Evolutionary conservation across 2,329 filamentous ascomycete species (phyloP).

Genomic region (Ophidiomyces ophidiicola): DNA sequence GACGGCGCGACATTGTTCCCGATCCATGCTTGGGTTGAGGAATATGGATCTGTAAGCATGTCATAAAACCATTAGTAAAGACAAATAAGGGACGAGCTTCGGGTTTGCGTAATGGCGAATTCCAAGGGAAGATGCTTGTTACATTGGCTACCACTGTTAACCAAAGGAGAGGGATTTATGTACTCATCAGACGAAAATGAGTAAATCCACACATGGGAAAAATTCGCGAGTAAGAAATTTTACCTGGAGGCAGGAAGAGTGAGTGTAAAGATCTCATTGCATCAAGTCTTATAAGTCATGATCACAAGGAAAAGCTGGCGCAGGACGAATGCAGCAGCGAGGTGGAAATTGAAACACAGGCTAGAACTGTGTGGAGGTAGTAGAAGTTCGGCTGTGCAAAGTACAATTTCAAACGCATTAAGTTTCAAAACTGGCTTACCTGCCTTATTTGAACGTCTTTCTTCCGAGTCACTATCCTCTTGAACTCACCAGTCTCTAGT

Average conservation of each 20-base stretch:
- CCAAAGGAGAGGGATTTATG: not conserved
- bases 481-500: too few species aligned
- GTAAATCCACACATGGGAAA: too few species aligned
- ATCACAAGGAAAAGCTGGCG: not conserved
- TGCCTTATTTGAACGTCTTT: not conserved
- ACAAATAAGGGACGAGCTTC: too few species aligned
- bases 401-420: constrained; percentile 1
- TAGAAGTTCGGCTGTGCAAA: not conserved
- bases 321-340: not conserved
- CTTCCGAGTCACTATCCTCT: not conserved
- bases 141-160: too few species aligned
- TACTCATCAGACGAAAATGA: not conserved
- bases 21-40: constrained; percentile 26
- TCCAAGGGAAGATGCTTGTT: too few species aligned
- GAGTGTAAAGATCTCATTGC: not conserved
- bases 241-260: not conserved
- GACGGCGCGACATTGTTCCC: constrained; percentile 33
- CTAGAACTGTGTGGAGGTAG: constrained; percentile 4
- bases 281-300: too few species aligned
- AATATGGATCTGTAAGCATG: not conserved
- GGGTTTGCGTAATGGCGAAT: too few species aligned
- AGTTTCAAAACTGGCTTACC: constrained; percentile 5
- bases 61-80: not conserved
- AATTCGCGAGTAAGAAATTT: not conserved
- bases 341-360: constrained; percentile 3